phyloP scores from a whole-genome alignment of 768 basidiomycete species.

The Candolleomyces efflorescens region DNA sequence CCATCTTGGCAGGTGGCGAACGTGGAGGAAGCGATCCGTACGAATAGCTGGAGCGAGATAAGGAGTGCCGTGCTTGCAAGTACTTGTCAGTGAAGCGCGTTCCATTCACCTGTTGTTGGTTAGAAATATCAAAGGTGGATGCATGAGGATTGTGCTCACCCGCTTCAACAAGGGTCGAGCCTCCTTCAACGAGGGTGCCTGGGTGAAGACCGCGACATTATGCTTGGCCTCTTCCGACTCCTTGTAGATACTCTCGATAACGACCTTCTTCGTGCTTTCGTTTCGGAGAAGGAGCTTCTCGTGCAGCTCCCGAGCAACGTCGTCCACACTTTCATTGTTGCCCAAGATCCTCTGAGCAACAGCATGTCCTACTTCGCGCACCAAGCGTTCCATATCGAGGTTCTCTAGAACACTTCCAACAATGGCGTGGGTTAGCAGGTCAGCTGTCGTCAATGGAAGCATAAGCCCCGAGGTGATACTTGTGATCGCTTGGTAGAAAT shows the following conservation, averaged over 20 bases:
- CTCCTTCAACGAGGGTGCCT: slow-evolving; percentile 63
- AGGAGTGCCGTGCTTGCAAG: slow-evolving; percentile 63
- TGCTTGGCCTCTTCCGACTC: slow-evolving; percentile 85
- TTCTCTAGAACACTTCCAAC: slow-evolving; percentile 97
- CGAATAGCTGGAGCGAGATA: slow-evolving; percentile 51
- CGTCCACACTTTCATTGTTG: slow-evolving; percentile 94
- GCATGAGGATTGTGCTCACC: slow-evolving; percentile 40
- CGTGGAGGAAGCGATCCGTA: slow-evolving; percentile 30
- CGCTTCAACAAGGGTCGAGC: slow-evolving; percentile 77
- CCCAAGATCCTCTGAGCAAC: slow-evolving; percentile 90
- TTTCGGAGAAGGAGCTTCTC: slow-evolving; percentile 87
- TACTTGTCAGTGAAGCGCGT: slow-evolving; percentile 98
- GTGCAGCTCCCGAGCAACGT: slow-evolving; percentile 92
- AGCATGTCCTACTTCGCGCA: slow-evolving; percentile 90
- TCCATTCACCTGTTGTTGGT: slow-evolving; percentile 85
- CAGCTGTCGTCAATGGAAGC: slow-evolving; percentile 94
- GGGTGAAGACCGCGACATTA: slow-evolving; percentile 84
- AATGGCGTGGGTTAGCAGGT: slow-evolving; percentile 91
- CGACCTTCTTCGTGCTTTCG: slow-evolving; percentile 95
- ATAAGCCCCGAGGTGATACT: slow-evolving; percentile 92
- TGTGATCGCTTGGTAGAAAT: slow-evolving; percentile 92
- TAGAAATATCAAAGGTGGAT: too few relatives aligned
- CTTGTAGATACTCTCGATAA: slow-evolving; percentile 94
- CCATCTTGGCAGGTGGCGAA: slow-evolving; percentile 30
- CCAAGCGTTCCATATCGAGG: slow-evolving; percentile 95